Percentiles rank a stretch among this genome's conserved stretches.
Conservation (phyloP, 2,329 filamentous ascomycete genomes). For the Amesomyces nigricolor region DNA sequence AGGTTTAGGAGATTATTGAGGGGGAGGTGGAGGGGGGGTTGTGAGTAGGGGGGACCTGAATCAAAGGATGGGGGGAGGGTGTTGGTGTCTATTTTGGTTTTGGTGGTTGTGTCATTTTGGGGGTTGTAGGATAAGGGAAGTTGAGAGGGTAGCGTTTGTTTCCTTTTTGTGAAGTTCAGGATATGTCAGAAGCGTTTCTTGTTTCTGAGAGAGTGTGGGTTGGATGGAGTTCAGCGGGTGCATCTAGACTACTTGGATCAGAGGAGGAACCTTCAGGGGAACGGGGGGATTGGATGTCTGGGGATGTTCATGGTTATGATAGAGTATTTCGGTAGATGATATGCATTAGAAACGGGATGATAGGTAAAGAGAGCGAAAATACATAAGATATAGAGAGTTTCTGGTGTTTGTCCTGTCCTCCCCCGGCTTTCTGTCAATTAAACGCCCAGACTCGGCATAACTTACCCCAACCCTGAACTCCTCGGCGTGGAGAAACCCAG, state of each 20-base stretch:
- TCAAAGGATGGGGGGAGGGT: too few species aligned
- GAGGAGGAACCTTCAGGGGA: background rate
- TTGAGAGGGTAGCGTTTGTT: background rate
- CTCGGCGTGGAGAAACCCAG: conserved; percentile 25
- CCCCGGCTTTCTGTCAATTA: too few species aligned
- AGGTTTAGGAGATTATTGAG: background rate
- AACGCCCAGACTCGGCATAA: background rate
- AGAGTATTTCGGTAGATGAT: too few species aligned
- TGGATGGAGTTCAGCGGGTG: background rate
- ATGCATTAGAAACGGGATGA: too few species aligned
- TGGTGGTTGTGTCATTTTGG: background rate
- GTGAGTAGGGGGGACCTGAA: too few species aligned
- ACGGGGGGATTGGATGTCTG: background rate
- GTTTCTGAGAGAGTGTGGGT: background rate
- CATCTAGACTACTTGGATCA: conserved; percentile 8
- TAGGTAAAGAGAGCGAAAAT: too few species aligned
- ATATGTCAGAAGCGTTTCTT: background rate
- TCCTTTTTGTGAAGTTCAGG: background rate
- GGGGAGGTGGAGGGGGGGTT: background rate
- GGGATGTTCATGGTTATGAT: too few species aligned
- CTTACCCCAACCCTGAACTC: background rate
- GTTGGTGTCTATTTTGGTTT: too few species aligned
- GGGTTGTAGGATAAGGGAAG: conserved; percentile 4
- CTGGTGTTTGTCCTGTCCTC: too few species aligned
- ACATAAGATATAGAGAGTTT: too few species aligned